Base-by-base conservation (phyloP, 805 yeast species). In the Candida hungchunana region DNA sequence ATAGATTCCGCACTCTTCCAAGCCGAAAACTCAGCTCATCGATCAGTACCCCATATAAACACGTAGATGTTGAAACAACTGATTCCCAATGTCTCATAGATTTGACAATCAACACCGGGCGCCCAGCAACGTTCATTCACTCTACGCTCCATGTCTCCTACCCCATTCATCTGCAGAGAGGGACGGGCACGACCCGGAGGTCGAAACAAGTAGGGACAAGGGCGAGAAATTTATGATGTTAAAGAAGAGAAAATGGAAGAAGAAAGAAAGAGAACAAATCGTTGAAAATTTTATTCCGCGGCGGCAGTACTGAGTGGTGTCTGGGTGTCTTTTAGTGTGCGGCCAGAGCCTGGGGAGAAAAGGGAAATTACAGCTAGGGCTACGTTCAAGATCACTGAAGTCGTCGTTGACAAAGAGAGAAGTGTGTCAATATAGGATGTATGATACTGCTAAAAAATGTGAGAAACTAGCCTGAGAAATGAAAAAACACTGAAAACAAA, bases 61-160 rank as follows among this genome's bases (percentile, higher is more conserved):
- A 22, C 11, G 21, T 8, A 18, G 20, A 42, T 42, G 41, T 42
- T 18, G 46, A 42, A 42, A 39, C 46, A 42, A 39, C 46, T 42
- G 46, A 42, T 42, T 42, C 46, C 46, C 46, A 42, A 29, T 36
- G 40, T 36, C 37, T 42, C 48, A 44, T 36, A 27, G 26, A 26
- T 18, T 41, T n/a, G 39, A 35, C 37, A 36, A 28, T 45, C 44
- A 45, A 42, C 44, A 42, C 32, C 48, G 42, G 48, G 48, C 43
- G 48, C 48, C 48, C 48, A 44, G 48, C 48, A 44, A 42, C 48
- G 48, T 44, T 44, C 48, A 15, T 30, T 44, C 34, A 21, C 16
- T 44, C 46, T 44, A 44, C 48, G 48, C 43, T 31, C 42, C 42
- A 21, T 19, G 26, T 31, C 45, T 42, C 38, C 29, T 34, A 36